Conservation (phyloP, 352 stramenopile species). For the Globisporangium yorkense region DNA sequence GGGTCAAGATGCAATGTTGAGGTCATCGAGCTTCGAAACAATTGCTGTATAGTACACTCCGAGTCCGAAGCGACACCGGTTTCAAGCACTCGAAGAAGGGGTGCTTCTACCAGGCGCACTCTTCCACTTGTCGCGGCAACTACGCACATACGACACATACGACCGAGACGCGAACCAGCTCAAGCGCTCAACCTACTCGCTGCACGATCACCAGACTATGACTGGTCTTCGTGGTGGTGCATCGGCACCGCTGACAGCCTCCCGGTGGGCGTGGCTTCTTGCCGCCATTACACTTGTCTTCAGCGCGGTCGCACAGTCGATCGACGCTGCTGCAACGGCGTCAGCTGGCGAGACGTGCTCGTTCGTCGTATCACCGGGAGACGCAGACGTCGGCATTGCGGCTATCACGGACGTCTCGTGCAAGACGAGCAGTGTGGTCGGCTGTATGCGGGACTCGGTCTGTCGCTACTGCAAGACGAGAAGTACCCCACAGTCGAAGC, state of each 20-base stretch:
- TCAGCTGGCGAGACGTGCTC: background rate
- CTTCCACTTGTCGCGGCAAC: too few relatives aligned
- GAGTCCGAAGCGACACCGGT: too few relatives aligned
- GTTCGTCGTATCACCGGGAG: slow-evolving; percentile 8
- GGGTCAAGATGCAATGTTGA: too few relatives aligned
- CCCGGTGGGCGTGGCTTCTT: background rate
- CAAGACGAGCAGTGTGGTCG: slow-evolving; percentile 4
- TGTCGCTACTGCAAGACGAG: slow-evolving; percentile 17
- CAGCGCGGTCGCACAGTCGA: background rate
- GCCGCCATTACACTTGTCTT: background rate
- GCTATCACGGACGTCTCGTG: slow-evolving; percentile 21
- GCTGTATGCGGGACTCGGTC: slow-evolving; percentile 5
- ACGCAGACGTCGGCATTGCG: slow-evolving; percentile 22
- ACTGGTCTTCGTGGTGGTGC: background rate
- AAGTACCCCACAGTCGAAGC: slow-evolving; percentile 10
- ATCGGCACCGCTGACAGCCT: too few relatives aligned
- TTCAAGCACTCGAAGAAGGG: too few relatives aligned
- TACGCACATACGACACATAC: too few relatives aligned
- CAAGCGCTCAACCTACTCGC: too few relatives aligned
- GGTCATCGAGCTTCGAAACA: too few relatives aligned
- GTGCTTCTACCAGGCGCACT: too few relatives aligned
- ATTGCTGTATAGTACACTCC: too few relatives aligned
- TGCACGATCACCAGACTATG: background rate
- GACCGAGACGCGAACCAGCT: too few relatives aligned
- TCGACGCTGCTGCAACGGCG: background rate